phyloP scores from a whole-genome alignment of 1,284 basidiomycete genomes.

The Chalciporus sp. region DNA sequence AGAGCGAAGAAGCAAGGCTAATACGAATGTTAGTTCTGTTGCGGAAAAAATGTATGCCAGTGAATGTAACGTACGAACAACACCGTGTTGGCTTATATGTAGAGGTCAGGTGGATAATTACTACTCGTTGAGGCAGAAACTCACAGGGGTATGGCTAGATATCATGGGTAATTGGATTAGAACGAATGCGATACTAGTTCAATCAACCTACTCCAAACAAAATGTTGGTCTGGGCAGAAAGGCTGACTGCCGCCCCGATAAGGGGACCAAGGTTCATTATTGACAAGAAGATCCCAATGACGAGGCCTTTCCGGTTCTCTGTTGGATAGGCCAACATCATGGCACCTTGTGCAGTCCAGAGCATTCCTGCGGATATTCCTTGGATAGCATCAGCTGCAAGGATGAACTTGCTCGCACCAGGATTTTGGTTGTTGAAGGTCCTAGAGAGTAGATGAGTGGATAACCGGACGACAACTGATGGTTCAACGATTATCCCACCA shows the following conservation, averaged over 20 bases:
- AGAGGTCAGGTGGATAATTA: too few species aligned
- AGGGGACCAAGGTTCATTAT: conserved; percentile 70
- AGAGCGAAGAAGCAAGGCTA: neutral
- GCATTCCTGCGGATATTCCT: conserved; percentile 62
- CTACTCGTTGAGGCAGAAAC: too few species aligned
- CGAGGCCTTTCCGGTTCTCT: conserved; percentile 58
- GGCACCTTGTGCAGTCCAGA: conserved; percentile 69
- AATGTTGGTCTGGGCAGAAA: conserved; percentile 46
- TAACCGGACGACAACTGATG: too few species aligned
- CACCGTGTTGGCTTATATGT: neutral
- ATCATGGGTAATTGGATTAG: too few species aligned
- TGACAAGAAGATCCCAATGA: conserved; percentile 68
- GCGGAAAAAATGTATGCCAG: too few species aligned
- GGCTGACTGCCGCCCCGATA: conserved; percentile 59
- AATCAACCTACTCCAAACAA: conserved; percentile 39
- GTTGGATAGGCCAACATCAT: conserved; percentile 69
- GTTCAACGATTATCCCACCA: neutral
- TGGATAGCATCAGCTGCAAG: conserved; percentile 61
- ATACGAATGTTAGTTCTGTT: neutral
- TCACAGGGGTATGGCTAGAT: too few species aligned
- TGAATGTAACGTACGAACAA: too few species aligned
- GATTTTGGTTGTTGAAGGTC: conserved; percentile 45
- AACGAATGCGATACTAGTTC: too few species aligned
- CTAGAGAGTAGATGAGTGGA: conserved; percentile 16
- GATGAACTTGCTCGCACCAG: conserved; percentile 46